Evolutionary conservation across 2,329 filamentous ascomycete genomes (phyloP).

Genomic region (Botrytis porri): DNA sequence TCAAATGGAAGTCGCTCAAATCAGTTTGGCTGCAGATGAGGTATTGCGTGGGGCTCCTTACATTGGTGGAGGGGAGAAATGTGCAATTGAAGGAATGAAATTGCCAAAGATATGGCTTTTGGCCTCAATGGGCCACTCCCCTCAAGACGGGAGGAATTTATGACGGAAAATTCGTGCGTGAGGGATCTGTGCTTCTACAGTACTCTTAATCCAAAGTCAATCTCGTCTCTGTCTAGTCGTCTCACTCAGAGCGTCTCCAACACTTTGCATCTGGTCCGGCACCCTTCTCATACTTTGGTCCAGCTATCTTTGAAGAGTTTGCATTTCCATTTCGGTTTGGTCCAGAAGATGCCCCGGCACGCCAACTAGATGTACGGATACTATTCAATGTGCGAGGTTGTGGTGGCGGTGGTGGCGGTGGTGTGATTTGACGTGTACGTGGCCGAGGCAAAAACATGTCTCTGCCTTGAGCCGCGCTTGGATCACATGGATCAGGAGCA

Average conservation of each 20-base stretch:
- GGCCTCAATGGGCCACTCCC: neutral
- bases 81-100: no score
- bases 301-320: neutral
- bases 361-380: neutral
- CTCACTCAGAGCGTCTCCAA: neutral
- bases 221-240: no score
- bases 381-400: neutral
- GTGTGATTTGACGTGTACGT: neutral
- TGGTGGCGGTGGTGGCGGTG: neutral
- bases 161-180: neutral
- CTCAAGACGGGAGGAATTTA: no score
- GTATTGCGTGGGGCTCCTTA: neutral
- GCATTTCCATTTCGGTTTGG: no score
- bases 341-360: neutral
- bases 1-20: neutral
- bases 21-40: neutral
- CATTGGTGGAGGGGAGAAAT: neutral
- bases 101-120: neutral
- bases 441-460: constrained; percentile 10
- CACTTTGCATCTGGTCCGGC: neutral
- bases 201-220: neutral
- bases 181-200: neutral
- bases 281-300: constrained; percentile 5
- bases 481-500: constrained; percentile 22
- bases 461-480: neutral